Conservation (phyloP, 2,329 filamentous ascomycete species). For the Hirsutella minnesotensis region DNA sequence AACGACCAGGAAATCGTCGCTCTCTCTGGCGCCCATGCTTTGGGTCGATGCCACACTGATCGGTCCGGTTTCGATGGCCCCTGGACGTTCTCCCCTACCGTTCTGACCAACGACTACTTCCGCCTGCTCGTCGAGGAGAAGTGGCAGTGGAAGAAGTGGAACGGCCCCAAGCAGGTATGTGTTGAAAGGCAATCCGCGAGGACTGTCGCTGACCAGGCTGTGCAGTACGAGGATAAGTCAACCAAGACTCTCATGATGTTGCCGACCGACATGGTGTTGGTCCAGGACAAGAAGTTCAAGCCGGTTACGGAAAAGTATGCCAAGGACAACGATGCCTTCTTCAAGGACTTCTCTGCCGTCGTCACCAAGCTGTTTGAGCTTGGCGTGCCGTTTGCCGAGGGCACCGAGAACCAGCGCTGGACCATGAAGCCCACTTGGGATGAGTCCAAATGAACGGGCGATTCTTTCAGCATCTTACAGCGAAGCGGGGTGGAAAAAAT, state of each 20-base stretch:
- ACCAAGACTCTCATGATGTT: constrained; percentile 95
- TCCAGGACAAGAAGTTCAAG: constrained; percentile 81
- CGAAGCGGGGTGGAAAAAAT: too few species aligned
- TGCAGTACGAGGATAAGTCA: constrained; percentile 76
- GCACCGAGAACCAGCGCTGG: constrained; percentile 41
- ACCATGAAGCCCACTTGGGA: constrained; percentile 48
- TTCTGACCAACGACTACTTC: constrained; percentile 93
- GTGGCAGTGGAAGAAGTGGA: constrained; percentile 87
- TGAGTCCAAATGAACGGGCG: constrained; percentile 14
- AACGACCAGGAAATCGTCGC: constrained; percentile 95
- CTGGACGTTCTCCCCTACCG: constrained; percentile 85
- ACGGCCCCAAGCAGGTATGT: constrained; percentile 61
- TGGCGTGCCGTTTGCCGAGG: constrained; percentile 74
- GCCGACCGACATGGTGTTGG: constrained; percentile 76
- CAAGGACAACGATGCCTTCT: constrained; percentile 82
- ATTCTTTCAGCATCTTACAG: too few species aligned
- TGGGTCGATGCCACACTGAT: constrained; percentile 82
- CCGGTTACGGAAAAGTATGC: constrained; percentile 76
- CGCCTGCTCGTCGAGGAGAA: constrained; percentile 80
- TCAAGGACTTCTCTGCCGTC: constrained; percentile 79
- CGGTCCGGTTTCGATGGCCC: constrained; percentile 81
- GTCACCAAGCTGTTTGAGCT: constrained; percentile 82
- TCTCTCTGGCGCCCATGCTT: constrained; percentile 71
- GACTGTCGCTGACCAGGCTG: constrained; percentile 4
- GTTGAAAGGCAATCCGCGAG: not conserved